These are phyloP conservation scores for Geotrichum restrictum DNA, from an alignment of 1,139 yeast genomes.

Conservation along the genomic window DNA sequence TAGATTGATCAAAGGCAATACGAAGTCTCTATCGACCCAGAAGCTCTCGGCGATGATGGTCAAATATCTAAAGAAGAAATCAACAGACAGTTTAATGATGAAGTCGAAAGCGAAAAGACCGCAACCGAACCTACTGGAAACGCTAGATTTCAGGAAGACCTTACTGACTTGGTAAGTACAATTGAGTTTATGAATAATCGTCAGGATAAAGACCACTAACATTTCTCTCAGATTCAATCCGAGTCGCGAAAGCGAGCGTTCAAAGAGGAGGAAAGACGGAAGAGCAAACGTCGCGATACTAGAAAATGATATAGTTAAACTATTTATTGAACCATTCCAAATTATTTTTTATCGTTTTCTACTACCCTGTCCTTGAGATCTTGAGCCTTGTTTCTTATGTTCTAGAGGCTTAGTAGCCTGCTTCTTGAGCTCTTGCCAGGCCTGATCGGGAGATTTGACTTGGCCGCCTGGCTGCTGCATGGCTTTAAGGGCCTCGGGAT, in stretches of 20 bases:
- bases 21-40: slow-evolving; percentile 17
- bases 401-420: slow-evolving; percentile 30
- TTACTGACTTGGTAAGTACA: slow-evolving; percentile 8
- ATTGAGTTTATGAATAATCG: background rate
- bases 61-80: slow-evolving; percentile 14
- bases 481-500: slow-evolving; percentile 38
- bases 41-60: slow-evolving; percentile 14
- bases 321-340: background rate
- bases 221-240: slow-evolving; percentile 12
- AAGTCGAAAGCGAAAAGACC: slow-evolving; percentile 8
- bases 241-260: slow-evolving; percentile 16
- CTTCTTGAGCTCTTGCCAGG: slow-evolving; percentile 28
- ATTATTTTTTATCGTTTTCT: slow-evolving; percentile 4
- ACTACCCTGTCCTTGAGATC: background rate
- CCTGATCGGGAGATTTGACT: slow-evolving; percentile 5
- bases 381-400: slow-evolving; percentile 15
- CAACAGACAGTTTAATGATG: slow-evolving; percentile 9
- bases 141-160: slow-evolving; percentile 16
- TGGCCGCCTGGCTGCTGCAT: slow-evolving; percentile 26
- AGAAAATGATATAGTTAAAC: background rate
- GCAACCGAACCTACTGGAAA: background rate
- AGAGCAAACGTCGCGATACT: slow-evolving; percentile 15
- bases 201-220: too few relatives aligned
- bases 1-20: slow-evolving; percentile 12
- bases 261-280: slow-evolving; percentile 15